Conservation (phyloP, 139 green algal species). For the Spirogloea muscicola region DNA sequence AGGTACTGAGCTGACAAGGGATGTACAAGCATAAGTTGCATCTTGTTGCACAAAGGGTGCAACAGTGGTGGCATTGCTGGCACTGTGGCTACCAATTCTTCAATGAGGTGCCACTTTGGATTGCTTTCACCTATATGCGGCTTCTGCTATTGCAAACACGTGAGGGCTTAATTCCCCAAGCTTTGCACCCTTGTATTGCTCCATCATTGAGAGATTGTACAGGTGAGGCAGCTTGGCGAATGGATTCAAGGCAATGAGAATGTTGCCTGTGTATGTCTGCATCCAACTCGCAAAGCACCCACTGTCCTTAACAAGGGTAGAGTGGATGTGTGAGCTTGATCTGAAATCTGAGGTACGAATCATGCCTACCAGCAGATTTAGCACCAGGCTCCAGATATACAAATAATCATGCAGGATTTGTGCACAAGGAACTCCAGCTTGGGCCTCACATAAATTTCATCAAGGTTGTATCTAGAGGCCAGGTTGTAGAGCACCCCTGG, state of each 20-base stretch:
- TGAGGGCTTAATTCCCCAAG: conserved; percentile 88
- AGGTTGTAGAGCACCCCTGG: conserved; percentile 86
- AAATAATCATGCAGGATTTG: too few species aligned
- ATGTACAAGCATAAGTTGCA: neutral
- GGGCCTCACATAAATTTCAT: conserved; percentile 66
- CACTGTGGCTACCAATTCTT: too few species aligned
- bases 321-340: neutral
- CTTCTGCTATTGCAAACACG: conserved; percentile 78
- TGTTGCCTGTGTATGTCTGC: conserved; percentile 75
- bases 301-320: too few species aligned
- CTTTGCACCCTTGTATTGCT: conserved; percentile 66
- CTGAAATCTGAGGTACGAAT: neutral
- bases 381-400: too few species aligned
- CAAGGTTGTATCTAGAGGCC: conserved; percentile 60
- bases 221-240: conserved; percentile 70
- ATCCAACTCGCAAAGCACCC: too few species aligned
- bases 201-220: conserved; percentile 79
- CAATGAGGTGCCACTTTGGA: too few species aligned
- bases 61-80: too few species aligned
- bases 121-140: conserved; percentile 47
- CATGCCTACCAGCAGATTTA: neutral
- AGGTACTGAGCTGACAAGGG: neutral
- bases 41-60: too few species aligned
- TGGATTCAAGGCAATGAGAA: conserved; percentile 81
- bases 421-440: too few species aligned